A percentile compares a stretch with the other conserved stretches of the same genome.
These are phyloP conservation scores for Blastocystis sp. DNA, from an alignment of 352 stramenopile species.

Conservation along the genomic window DNA sequence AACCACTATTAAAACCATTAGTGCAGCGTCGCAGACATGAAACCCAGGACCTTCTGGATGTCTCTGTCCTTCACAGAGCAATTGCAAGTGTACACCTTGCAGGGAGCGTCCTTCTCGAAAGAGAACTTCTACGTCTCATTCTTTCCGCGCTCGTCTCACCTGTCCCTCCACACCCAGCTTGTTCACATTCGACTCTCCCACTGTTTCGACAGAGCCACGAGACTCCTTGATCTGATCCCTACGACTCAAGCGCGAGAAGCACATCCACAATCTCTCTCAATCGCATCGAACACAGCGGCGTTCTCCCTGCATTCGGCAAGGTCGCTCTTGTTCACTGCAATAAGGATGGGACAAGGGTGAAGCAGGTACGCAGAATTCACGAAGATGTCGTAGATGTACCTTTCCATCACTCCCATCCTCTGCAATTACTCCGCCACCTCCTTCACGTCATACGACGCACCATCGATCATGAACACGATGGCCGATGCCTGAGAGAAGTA, in stretches of 20 bases:
- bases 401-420: background rate
- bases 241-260: background rate
- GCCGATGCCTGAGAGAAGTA: background rate
- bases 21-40: conserved; percentile 8
- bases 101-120: conserved; percentile 25
- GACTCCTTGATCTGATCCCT: conserved; percentile 2
- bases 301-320: conserved; percentile 2
- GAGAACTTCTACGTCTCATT: background rate
- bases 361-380: conserved; percentile 1
- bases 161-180: conserved; percentile 30
- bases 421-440: background rate
- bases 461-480: conserved; percentile 31
- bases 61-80: conserved; percentile 7
- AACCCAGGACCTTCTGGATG: conserved; percentile 4
- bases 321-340: conserved; percentile 30
- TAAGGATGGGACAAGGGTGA: conserved; percentile 26
- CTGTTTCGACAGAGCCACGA: too few species aligned
- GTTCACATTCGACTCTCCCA: background rate
- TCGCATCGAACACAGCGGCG: conserved; percentile 8
- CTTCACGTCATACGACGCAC: background rate
- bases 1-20: conserved; percentile 18
- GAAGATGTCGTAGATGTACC: conserved; percentile 22
- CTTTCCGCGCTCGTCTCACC: too few species aligned
- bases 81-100: conserved; percentile 8
- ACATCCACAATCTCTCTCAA: conserved; percentile 1